Evolutionary conservation across 192 early-diverging fungal species (phyloP), one percentile per base, ranked within the genome.

Genomic region (Coemansia sp.): DNA sequence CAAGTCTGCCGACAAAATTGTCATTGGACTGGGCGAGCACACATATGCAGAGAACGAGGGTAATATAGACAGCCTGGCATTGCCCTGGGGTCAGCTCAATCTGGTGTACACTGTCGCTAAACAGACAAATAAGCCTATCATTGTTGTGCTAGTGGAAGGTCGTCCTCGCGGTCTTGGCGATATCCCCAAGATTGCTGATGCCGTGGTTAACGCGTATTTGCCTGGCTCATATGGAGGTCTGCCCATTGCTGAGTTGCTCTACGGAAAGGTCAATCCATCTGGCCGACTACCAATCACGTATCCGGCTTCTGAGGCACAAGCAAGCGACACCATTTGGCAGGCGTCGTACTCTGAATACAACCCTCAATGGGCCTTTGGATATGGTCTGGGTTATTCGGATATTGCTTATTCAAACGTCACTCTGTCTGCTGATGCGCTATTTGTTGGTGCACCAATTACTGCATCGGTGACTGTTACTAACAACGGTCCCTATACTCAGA

Each of bases 211-310:
- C 39, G 70, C 82, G 0, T 84, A 83, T 52, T 25, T 83, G 15
- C 86, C 84, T 1, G 86, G 86, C n/a, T 70, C 80, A 18, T 84
- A 83, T 63, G 86, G 71, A 38, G 86, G 83, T 46, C 53, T 63
- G 15, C 82, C 86, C 0, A 74, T 86, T 34, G 84, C 80, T 17
- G 81, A 87, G 49, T 46, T 82, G 7, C 62, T 87, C n/a, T 84
- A 78, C 39, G 86, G 86, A 7, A 46, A 62, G 22, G 67, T 73
- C 53, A 83, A 82, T 56, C 86, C 86, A 0, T 82, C 81, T 9
- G 86, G 83, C 25, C 73, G 82, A 0, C 60, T 80, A 45, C 84
- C 86, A 1, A 73, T 81, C 53, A 82, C 84, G 11, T 87, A 84
- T 59, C 86, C 86, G 0, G 68, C 66, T 9, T 59, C 73, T 61